Evolutionary conservation across 2,329 filamentous ascomycete genomes (phyloP), one percentile per base, ranked within the genome.

Genomic region (Trichoderma gracile): DNA sequence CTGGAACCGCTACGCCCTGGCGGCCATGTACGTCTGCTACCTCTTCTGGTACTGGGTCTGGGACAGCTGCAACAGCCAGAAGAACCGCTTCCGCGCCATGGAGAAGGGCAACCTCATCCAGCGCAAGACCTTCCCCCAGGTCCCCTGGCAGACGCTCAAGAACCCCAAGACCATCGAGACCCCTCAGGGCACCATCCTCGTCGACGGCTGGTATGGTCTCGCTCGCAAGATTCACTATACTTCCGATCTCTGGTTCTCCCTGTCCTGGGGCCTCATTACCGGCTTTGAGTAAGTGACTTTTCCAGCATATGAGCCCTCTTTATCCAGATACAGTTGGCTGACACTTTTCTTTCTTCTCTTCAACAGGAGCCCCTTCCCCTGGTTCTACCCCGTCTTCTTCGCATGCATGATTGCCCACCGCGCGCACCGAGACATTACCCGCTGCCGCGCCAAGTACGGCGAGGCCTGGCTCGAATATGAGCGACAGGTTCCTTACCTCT

Each of bases 11-110:
- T 86, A 82, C 69, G 86, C 86, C 58, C 83, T 96, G 10, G 81
- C 77, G 9, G 78, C 81, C 56, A 82, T 96, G 57, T 94, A 86
- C 73, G 74, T 82, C 50, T 81, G 82, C n/a, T 96, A 96, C 75
- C 79, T 96, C 53, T 89, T 91, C 74, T 87, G 90, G 69, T 97
- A 97, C 82, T 94, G 91, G 86, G 82, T 96, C 63, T 97, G 93
- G 92, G 93, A 96, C 74, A 95, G 92, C 49, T 89, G 87, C 78
- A 96, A 96, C 80, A 92, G 87, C 73, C 93, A 97, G 78, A 97
- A 97, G 86, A 97, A 96, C 80, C 88, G 90, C 68, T 97, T 94
- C 86, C 88, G 93, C 63, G 86, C 89, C 69, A 83, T 87, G 78
- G 91, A 96, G 79, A 86, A 89, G 66, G 92, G 92, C 66, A 88